Base-by-base conservation (phyloP, 371 early-diverging fungal species). In the Cladochytrium tenue region DNA sequence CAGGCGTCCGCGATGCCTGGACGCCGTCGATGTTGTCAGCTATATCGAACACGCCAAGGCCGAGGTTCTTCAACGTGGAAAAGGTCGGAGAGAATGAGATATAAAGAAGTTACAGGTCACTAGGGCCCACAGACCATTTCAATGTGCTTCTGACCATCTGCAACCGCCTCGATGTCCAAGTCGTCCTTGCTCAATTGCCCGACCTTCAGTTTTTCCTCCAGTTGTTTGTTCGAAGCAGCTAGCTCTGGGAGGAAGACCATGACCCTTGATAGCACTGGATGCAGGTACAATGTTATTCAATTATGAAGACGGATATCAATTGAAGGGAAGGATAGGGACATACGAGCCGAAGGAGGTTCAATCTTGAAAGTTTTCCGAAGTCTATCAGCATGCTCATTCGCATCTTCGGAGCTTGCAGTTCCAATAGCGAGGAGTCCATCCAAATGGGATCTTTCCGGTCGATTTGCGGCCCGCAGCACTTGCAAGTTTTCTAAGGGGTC, bases 101-200 rank as follows among this genome's bases (percentile, higher is more conserved):
- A 13, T 13, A 50, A 15, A 50, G 13, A 13, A 50, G 50, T 50
- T 50, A 15, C 13, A 15, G 50, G 13, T 50, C 50, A 50, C n/a
- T 50, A 13, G 4, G 51, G n/a, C 4, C 17, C 10, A 2, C 25
- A 5, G 26, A 62, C 62, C 51, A 62, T 50, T 30, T 62, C 62
- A 3, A 62, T 32, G 31, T 62, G 53, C 4, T 15, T 23, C 20
- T 3, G 23, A 20, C 52, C 62, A 50, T 51, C 52, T 26, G 50
- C 31, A 15, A 62, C 62, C 3, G 52, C 51, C 31, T 62, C 62
- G 30, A 62, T 62, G 31, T 62, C 62, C 25, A 62, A n/a, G 33
- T 62, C 62, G 52, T 62, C 62, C 28, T 50, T 50, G 3, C 27
- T 50, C 31, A 52, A 28, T 7, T 35, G 3, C 4, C 62, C 62